These are phyloP conservation scores for Mortierella sp. DNA, from an alignment of 371 early-diverging fungal genomes.

Conservation along the genomic window DNA sequence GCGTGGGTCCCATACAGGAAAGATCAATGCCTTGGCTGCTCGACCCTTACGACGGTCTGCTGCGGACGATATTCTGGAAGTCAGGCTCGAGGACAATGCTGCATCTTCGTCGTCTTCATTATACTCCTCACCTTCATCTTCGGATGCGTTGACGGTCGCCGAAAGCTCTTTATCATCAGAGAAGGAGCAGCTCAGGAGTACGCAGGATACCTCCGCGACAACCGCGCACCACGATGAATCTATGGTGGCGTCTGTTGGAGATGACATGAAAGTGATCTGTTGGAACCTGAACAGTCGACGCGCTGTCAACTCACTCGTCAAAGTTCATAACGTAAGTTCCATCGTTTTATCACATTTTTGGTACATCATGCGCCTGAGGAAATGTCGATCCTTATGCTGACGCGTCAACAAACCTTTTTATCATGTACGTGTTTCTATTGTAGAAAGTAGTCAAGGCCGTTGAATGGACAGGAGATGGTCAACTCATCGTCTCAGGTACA, in stretches of 20 bases:
- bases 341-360: neutral
- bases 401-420: neutral
- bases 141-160: neutral
- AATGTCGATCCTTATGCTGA: neutral
- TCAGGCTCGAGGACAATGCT: neutral
- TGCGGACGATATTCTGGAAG: neutral
- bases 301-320: neutral
- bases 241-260: constrained; percentile 42
- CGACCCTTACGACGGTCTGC: neutral
- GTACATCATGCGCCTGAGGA: too few species aligned
- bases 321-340: constrained; percentile 30
- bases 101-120: neutral
- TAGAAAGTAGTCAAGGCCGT: constrained; percentile 50
- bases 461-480: constrained; percentile 47
- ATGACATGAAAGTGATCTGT: constrained; percentile 35
- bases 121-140: neutral
- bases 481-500: constrained; percentile 40
- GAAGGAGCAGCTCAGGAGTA: neutral
- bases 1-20: constrained; percentile 12
- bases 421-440: neutral
- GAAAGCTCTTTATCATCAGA: neutral
- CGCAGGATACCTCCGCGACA: neutral
- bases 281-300: constrained; percentile 31
- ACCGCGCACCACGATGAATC: neutral
- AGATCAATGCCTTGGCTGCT: constrained; percentile 36